A percentile compares a stretch with the other conserved stretches of the same genome.
These are phyloP conservation scores for Kwoniella sp. DNA, from an alignment of 768 basidiomycete species.

Conservation along the genomic window DNA sequence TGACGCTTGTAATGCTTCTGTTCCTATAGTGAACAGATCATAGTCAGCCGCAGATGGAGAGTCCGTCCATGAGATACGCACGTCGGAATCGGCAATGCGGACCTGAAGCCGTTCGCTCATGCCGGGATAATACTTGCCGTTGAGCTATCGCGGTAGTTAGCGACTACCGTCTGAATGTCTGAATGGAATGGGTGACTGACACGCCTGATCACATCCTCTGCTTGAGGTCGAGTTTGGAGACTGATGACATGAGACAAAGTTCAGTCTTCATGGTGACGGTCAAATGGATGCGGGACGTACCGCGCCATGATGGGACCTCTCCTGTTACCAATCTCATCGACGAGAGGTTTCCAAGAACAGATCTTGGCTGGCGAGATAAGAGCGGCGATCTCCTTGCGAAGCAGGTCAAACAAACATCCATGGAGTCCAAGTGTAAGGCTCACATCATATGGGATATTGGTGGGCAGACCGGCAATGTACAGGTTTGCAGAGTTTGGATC, in stretches of 20 bases:
- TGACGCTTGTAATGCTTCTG: slow-evolving; percentile 19
- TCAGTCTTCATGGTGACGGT: background rate
- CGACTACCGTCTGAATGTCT: background rate
- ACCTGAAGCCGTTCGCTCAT: slow-evolving; percentile 25
- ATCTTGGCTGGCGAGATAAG: slow-evolving; percentile 14
- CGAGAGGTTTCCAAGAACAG: slow-evolving; percentile 23
- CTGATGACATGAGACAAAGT: slow-evolving; percentile 3
- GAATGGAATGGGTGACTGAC: slow-evolving; percentile 10
- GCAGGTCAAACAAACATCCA: background rate
- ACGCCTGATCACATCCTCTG: slow-evolving; percentile 25
- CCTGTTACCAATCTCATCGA: slow-evolving; percentile 25
- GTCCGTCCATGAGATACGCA: slow-evolving; percentile 2
- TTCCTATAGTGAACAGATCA: no score
- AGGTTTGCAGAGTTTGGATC: slow-evolving; percentile 33
- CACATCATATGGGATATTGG: slow-evolving; percentile 19
- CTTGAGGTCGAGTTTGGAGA: slow-evolving; percentile 27
- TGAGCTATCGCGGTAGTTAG: slow-evolving; percentile 15
- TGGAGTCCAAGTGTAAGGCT: background rate
- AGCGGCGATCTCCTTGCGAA: slow-evolving; percentile 7
- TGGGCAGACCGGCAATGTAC: slow-evolving; percentile 34
- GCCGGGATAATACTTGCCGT: slow-evolving; percentile 20
- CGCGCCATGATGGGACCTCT: slow-evolving; percentile 30
- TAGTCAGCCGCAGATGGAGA: background rate
- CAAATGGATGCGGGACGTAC: slow-evolving; percentile 4
- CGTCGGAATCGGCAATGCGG: slow-evolving; percentile 36